A percentile compares a stretch with the other conserved stretches of the same genome.
phyloP scores from a whole-genome alignment of 768 basidiomycete species.

The Tricholoma flavovirens region DNA sequence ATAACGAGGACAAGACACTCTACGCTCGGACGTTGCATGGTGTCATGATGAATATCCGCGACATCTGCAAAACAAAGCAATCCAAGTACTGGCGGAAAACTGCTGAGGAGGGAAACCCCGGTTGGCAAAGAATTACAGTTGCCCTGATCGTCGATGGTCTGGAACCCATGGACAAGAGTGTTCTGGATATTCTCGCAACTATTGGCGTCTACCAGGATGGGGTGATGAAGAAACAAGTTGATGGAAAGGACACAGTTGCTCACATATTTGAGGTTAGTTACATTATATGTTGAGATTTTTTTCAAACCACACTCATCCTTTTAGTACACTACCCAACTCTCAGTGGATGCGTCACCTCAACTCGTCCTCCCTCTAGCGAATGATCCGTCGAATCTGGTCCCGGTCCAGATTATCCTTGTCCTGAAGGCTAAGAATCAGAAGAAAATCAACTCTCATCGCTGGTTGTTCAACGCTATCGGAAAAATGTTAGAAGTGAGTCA shows the following conservation, averaged over 20 bases:
- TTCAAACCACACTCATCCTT: conserved; percentile 3
- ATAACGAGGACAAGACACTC: conserved; percentile 91
- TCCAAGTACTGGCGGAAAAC: conserved; percentile 85
- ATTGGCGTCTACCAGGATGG: conserved; percentile 93
- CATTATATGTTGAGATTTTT: neutral
- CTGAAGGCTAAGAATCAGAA: conserved; percentile 93
- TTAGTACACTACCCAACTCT: conserved; percentile 95
- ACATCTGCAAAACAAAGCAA: conserved; percentile 94
- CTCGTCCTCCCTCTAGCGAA: conserved; percentile 86
- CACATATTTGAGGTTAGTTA: conserved; percentile 86
- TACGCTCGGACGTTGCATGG: conserved; percentile 90
- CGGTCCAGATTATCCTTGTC: conserved; percentile 87
- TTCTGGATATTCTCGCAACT: conserved; percentile 83
- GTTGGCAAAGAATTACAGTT: conserved; percentile 89
- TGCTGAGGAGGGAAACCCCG: conserved; percentile 78
- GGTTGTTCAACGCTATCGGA: conserved; percentile 94
- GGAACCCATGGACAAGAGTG: conserved; percentile 93
- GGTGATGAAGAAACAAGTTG: conserved; percentile 89
- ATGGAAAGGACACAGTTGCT: conserved; percentile 84
- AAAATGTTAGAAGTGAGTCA: conserved; percentile 60
- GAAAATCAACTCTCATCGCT: conserved; percentile 94
- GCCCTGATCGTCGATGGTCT: conserved; percentile 91
- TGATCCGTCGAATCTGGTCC: conserved; percentile 88
- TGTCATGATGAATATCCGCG: conserved; percentile 96
- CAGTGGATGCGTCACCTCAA: conserved; percentile 85